Conservation (phyloP, 805 yeast species). For the Saccharomycopsis sp. region DNA sequence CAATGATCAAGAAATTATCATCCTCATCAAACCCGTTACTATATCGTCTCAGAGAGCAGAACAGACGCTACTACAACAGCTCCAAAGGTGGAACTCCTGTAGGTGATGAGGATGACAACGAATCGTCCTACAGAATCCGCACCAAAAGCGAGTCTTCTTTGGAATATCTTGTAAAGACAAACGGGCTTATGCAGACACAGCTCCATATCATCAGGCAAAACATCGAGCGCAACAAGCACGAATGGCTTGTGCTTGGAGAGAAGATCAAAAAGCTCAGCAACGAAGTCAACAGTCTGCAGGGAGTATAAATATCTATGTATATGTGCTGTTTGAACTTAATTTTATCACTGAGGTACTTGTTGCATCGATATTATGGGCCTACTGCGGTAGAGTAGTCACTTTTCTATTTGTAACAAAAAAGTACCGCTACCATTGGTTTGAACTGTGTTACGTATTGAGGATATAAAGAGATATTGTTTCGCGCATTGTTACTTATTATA, state of each 20-base stretch:
- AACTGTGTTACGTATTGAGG: too few species aligned
- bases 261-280: conserved; percentile 5
- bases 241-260: conserved; percentile 9
- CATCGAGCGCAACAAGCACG: conserved; percentile 7
- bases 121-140: conserved; percentile 1
- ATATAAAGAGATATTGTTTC: too few species aligned
- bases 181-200: conserved; percentile 10
- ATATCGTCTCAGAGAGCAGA: background rate
- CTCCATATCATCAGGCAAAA: background rate
- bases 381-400: too few species aligned
- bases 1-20: conserved; percentile 1
- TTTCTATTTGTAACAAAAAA: too few species aligned
- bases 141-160: conserved; percentile 10
- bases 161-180: conserved; percentile 12
- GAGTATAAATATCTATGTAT: too few species aligned
- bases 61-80: background rate
- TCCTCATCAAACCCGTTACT: background rate
- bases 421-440: too few species aligned
- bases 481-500: too few species aligned
- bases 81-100: background rate
- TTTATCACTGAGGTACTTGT: too few species aligned
- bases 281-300: background rate
- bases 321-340: too few species aligned
- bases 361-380: too few species aligned
- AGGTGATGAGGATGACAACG: conserved; percentile 1